Conservation (phyloP, 768 basidiomycete species). For the Agrocybe chaxingu region DNA sequence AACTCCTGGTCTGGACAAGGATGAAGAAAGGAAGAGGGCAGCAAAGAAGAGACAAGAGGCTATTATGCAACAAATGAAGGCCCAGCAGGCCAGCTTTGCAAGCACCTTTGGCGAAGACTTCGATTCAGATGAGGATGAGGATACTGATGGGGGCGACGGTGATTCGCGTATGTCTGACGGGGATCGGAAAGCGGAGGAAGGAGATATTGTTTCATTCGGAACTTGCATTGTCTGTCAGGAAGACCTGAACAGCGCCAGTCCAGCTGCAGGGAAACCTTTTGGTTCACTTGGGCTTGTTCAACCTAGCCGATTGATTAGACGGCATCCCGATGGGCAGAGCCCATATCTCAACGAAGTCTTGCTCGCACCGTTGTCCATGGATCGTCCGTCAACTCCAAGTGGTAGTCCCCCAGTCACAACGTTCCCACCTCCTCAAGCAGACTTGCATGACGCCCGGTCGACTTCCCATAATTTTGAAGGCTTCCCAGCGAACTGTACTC, state of each 20-base stretch:
- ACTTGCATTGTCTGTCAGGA: conserved; percentile 99
- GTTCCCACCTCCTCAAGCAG: conserved; percentile 53
- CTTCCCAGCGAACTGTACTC: conserved; percentile 66
- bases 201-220: conserved; percentile 62
- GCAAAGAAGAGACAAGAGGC: conserved; percentile 90
- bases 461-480: conserved; percentile 62
- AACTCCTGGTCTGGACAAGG: conserved; percentile 42
- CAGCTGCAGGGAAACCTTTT: conserved; percentile 56
- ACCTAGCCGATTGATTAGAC: conserved; percentile 80
- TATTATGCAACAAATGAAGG: conserved; percentile 95
- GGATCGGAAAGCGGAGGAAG: conserved; percentile 64
- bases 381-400: conserved; percentile 33
- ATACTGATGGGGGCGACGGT: conserved; percentile 35
- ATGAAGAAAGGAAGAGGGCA: conserved; percentile 75
- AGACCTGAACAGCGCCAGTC: conserved; percentile 55
- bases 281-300: conserved; percentile 87
- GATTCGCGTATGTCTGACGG: conserved; percentile 33
- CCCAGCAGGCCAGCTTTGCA: conserved; percentile 85
- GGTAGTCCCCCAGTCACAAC: conserved; percentile 8
- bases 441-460: conserved; percentile 43
- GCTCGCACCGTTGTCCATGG: conserved; percentile 59
- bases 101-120: conserved; percentile 58
- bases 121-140: conserved; percentile 21
- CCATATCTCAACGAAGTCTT: conserved; percentile 73
- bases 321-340: conserved; percentile 66